Conservation (phyloP, 768 basidiomycete genomes). For the Tephrocybe rancida region DNA sequence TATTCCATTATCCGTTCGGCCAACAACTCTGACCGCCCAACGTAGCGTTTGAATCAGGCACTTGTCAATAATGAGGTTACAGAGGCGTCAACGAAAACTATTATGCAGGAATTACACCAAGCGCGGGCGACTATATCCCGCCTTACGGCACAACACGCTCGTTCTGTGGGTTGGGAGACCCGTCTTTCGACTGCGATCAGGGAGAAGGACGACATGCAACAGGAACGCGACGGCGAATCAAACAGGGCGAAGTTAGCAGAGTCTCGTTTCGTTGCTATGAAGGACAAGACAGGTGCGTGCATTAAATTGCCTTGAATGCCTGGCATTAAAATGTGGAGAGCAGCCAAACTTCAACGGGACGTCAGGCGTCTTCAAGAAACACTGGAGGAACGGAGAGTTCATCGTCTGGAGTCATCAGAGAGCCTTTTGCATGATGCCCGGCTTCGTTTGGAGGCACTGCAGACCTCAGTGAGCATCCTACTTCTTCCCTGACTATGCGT, state of each 20-base stretch:
- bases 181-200: slow-evolving; percentile 64
- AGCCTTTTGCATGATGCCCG: slow-evolving; percentile 68
- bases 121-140: slow-evolving; percentile 67
- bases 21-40: slow-evolving; percentile 3
- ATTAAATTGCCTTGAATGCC: not conserved
- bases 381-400: slow-evolving; percentile 60
- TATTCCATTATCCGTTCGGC: not conserved
- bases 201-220: slow-evolving; percentile 82
- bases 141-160: slow-evolving; percentile 68
- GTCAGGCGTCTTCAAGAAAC: slow-evolving; percentile 64
- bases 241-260: slow-evolving; percentile 73
- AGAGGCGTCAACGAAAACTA: slow-evolving; percentile 75
- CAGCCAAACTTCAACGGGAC: slow-evolving; percentile 73
- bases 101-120: slow-evolving; percentile 76
- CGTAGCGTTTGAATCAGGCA: slow-evolving; percentile 75
- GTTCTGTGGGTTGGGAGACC: slow-evolving; percentile 71
- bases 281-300: slow-evolving; percentile 64
- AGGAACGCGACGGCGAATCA: slow-evolving; percentile 75
- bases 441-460: slow-evolving; percentile 60
- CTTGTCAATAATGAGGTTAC: slow-evolving; percentile 80
- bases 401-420: slow-evolving; percentile 68
- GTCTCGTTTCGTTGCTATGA: slow-evolving; percentile 59
- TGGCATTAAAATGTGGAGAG: not conserved
- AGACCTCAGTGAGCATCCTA: slow-evolving; percentile 45
- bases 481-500: not conserved